phyloP scores from a whole-genome alignment of 768 basidiomycete species.

The Amanita exitialis region DNA sequence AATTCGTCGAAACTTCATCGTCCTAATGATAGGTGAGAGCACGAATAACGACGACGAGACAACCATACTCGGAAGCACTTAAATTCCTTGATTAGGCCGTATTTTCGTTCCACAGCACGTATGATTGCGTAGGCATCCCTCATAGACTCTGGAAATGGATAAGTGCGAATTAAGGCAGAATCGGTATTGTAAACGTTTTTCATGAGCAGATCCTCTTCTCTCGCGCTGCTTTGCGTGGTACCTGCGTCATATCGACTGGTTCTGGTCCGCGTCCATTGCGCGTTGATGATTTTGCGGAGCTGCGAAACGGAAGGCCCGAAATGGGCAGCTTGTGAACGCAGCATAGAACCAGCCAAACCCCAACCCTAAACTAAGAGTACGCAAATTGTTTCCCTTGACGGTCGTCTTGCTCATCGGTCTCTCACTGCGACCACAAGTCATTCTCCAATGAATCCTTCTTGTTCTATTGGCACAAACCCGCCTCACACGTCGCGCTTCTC shows the following conservation, averaged over 20 bases:
- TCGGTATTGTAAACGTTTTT: not conserved
- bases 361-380: too few relatives aligned
- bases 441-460: too few relatives aligned
- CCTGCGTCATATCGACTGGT: not conserved
- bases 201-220: not conserved
- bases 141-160: constrained; percentile 31
- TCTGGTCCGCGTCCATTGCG: not conserved
- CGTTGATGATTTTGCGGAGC: not conserved
- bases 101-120: constrained; percentile 44
- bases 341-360: not conserved
- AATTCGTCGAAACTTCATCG: constrained; percentile 30
- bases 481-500: too few relatives aligned
- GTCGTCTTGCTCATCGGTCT: too few relatives aligned
- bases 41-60: not conserved
- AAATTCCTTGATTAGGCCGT: constrained; percentile 37
- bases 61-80: constrained; percentile 29
- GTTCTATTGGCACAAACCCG: too few relatives aligned
- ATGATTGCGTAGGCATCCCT: constrained; percentile 41
- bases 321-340: constrained; percentile 3
- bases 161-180: constrained; percentile 30
- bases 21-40: constrained; percentile 25
- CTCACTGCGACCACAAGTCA: too few relatives aligned
- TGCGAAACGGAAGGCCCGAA: not conserved
- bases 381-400: too few relatives aligned
- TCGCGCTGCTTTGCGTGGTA: not conserved